Evolutionary conservation across 2,329 filamentous ascomycete species (phyloP).

Genomic region (Penicillium crustosum): DNA sequence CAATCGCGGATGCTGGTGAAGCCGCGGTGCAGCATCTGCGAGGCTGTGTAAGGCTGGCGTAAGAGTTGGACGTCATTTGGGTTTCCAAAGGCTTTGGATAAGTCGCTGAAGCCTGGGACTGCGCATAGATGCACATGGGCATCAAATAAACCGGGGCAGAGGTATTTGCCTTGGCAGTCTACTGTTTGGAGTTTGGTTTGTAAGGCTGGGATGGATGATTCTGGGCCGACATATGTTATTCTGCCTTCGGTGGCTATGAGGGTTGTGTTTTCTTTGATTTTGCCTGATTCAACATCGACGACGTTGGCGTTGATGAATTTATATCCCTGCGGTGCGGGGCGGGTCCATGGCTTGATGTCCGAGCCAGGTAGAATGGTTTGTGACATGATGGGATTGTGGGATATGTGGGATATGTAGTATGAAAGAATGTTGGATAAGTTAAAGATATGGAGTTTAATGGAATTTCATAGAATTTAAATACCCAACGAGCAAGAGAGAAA

Average conservation of each 20-base stretch:
- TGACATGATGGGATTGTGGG: conserved; percentile 7
- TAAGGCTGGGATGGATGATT: conserved; percentile 8
- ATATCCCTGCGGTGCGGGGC: conserved; percentile 16
- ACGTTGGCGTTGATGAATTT: conserved; percentile 26
- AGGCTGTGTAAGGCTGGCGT: conserved; percentile 24
- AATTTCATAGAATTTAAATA: neutral
- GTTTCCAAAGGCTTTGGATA: conserved; percentile 25
- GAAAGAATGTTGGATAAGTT: neutral
- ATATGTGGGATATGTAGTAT: too few species aligned
- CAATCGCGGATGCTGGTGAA: conserved; percentile 62
- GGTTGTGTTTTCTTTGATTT: conserved; percentile 14
- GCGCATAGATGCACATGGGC: conserved; percentile 30
- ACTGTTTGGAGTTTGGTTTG: conserved; percentile 12
- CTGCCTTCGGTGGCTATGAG: conserved; percentile 20
- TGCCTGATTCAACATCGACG: conserved; percentile 23
- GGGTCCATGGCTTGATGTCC: conserved; percentile 28
- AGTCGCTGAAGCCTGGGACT: conserved; percentile 24
- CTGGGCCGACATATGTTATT: conserved; percentile 18
- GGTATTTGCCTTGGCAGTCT: conserved; percentile 22
- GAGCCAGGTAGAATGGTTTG: conserved; percentile 15
- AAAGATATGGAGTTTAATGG: neutral
- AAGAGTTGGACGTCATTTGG: conserved; percentile 24
- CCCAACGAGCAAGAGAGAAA: neutral
- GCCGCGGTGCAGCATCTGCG: conserved; percentile 56
- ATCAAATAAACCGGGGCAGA: conserved; percentile 30